Conservation (phyloP, 2,329 filamentous ascomycete species). For the Calcarisporium arbuscula region DNA sequence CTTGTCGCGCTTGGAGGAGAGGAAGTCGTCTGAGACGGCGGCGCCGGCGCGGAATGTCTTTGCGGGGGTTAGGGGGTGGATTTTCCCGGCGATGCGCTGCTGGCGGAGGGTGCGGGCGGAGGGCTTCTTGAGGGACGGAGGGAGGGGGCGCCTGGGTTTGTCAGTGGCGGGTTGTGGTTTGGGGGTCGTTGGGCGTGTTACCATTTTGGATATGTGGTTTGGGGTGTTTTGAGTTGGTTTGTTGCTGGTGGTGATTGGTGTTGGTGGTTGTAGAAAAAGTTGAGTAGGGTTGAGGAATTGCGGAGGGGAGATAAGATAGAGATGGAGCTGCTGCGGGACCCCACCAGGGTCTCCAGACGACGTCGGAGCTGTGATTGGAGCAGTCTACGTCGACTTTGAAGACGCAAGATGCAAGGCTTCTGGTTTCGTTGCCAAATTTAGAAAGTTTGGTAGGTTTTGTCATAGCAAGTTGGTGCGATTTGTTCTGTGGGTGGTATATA, state of each 20-base stretch:
- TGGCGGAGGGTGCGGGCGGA: slow-evolving; percentile 52
- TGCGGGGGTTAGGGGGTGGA: slow-evolving; percentile 44
- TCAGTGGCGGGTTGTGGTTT: no score
- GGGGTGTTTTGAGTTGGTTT: background rate
- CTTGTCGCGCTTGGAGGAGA: slow-evolving; percentile 76
- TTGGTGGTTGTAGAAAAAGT: background rate
- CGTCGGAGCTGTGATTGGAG: no score
- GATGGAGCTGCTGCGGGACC: no score
- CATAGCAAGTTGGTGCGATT: no score
- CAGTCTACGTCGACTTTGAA: no score
- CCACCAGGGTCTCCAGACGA: no score
- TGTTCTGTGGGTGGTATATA: no score
- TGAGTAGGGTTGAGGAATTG: background rate
- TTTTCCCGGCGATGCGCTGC: slow-evolving; percentile 41
- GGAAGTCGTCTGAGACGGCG: slow-evolving; percentile 51
- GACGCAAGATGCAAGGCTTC: no score
- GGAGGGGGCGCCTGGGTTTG: slow-evolving; percentile 22
- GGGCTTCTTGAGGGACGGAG: slow-evolving; percentile 42
- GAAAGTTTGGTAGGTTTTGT: no score
- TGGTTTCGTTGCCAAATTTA: no score
- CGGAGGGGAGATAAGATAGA: no score
- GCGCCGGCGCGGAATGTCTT: slow-evolving; percentile 47
- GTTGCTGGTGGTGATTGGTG: background rate
- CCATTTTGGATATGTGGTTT: slow-evolving; percentile 1
- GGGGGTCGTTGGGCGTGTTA: no score